Conservation (phyloP, 2,329 filamentous ascomycete species). For the Fonsecaea multimorphosa region DNA sequence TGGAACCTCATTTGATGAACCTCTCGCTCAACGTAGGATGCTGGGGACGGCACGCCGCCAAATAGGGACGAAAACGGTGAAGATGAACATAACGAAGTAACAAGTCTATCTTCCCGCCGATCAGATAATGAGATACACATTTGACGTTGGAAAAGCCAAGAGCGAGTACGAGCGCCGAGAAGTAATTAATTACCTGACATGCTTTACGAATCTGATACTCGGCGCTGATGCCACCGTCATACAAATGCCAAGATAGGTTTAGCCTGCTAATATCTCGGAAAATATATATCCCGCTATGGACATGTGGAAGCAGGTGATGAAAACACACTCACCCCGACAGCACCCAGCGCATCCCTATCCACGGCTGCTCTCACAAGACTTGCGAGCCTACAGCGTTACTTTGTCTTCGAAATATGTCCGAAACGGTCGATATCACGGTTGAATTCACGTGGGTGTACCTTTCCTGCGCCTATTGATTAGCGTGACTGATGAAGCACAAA, state of each 20-base stretch:
- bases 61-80: background rate
- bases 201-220: background rate
- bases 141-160: background rate
- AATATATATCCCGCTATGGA: background rate
- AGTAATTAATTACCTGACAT: background rate
- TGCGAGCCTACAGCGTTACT: background rate
- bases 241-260: background rate
- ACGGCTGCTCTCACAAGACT: background rate
- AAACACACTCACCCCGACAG: background rate
- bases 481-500: constrained; percentile 45
- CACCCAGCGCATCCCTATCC: background rate
- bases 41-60: background rate
- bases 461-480: background rate
- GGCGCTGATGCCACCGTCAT: background rate
- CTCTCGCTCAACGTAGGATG: background rate
- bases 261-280: background rate
- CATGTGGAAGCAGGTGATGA: background rate
- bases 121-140: background rate
- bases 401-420: background rate
- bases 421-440: constrained; percentile 66
- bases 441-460: constrained; percentile 70
- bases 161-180: background rate
- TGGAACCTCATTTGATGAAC: background rate
- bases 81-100: background rate
- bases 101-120: background rate